Evolutionary conservation across 768 basidiomycete species (phyloP).

Genomic region (Leccinellum rugosiceps): DNA sequence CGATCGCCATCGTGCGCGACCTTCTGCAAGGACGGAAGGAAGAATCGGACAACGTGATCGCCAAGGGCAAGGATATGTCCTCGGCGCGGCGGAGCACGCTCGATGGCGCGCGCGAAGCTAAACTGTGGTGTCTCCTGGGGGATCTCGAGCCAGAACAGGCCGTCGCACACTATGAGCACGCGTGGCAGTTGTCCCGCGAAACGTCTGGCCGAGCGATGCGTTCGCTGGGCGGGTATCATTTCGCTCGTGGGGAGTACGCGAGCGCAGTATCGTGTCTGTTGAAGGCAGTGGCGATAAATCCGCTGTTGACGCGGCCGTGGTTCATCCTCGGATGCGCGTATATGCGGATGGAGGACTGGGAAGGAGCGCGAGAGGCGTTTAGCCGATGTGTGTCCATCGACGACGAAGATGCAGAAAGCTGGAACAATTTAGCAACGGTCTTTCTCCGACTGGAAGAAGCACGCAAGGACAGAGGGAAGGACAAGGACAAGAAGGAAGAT

Average conservation of each 20-base stretch:
- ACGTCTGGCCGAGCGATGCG: constrained; percentile 91
- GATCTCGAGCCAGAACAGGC: constrained; percentile 80
- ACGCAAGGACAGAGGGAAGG: constrained; percentile 13
- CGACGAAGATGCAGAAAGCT: constrained; percentile 96
- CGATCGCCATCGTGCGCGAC: constrained; percentile 77
- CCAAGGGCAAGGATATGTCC: constrained; percentile 53
- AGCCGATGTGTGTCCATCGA: constrained; percentile 84
- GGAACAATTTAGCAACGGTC: constrained; percentile 95
- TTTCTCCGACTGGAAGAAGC: constrained; percentile 77
- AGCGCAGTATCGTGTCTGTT: constrained; percentile 65
- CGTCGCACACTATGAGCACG: constrained; percentile 69
- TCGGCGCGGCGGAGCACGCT: constrained; percentile 40
- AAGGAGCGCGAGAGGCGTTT: constrained; percentile 79
- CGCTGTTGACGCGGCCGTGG: constrained; percentile 85
- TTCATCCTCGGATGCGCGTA: constrained; percentile 94
- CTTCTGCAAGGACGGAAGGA: constrained; percentile 78
- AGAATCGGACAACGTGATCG: constrained; percentile 74
- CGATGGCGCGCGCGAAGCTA: constrained; percentile 76
- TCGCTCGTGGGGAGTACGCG: constrained; percentile 60
- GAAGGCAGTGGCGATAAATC: constrained; percentile 83
- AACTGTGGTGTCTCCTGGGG: constrained; percentile 92
- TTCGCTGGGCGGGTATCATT: constrained; percentile 82
- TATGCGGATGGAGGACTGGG: constrained; percentile 82
- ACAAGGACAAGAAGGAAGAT: constrained; percentile 26
- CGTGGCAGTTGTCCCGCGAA: constrained; percentile 78